phyloP scores from a whole-genome alignment of 2,329 filamentous ascomycete genomes.

The Kalaharituber pfeilii region DNA sequence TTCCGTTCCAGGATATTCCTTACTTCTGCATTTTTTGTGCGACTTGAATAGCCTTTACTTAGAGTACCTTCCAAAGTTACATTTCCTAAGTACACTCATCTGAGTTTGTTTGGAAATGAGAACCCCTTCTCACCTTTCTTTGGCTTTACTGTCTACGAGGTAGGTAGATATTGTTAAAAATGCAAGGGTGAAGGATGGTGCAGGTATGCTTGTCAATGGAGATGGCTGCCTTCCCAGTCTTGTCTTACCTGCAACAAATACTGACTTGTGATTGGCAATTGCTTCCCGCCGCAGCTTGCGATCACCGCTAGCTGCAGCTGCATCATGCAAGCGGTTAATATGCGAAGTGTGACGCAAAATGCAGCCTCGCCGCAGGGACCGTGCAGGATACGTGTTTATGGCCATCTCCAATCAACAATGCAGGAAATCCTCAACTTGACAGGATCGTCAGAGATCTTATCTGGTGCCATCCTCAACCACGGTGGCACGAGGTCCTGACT shows the following conservation, averaged over 20 bases:
- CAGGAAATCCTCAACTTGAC: conserved; percentile 8
- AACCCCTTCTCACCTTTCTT: background rate
- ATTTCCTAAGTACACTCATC: background rate
- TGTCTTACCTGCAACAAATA: background rate
- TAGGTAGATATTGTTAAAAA: background rate
- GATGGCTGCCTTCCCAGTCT: background rate
- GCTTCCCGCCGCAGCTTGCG: conserved; percentile 16
- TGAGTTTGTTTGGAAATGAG: background rate
- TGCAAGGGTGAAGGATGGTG: background rate
- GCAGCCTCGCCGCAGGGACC: conserved; percentile 20
- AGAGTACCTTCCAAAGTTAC: background rate
- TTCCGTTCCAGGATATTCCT: background rate
- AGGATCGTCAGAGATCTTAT: background rate
- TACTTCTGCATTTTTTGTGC: no score
- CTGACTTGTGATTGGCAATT: conserved; percentile 11
- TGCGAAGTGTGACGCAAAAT: conserved; percentile 20
- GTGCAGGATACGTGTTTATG: conserved; percentile 20
- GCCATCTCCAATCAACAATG: conserved; percentile 19
- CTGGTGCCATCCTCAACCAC: background rate
- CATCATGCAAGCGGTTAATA: conserved; percentile 18
- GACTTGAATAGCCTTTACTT: no score
- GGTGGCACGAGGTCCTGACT: background rate
- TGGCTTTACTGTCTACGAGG: background rate
- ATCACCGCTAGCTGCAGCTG: conserved; percentile 17
- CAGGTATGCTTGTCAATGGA: background rate